Conservation (phyloP, 2,329 filamentous ascomycete species). For the Paracamarosporium sp. region DNA sequence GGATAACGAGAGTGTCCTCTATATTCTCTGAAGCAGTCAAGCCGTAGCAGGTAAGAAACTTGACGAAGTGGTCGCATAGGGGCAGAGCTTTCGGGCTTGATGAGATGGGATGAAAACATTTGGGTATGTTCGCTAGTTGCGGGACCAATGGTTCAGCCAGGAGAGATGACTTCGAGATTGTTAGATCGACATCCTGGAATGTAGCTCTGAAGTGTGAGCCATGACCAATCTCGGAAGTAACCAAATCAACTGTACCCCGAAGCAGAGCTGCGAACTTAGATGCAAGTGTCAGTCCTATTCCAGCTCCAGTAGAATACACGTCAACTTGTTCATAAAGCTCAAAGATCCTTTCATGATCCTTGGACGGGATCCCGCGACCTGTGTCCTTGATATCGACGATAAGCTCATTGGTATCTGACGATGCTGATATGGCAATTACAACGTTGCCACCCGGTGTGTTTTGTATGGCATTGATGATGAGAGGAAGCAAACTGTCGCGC, state of each 20-base stretch:
- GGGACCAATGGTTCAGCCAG: neutral
- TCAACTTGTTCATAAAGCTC: constrained; percentile 53
- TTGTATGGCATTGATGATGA: constrained; percentile 53
- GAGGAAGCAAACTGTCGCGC: constrained; percentile 51
- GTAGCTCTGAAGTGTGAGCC: constrained; percentile 53
- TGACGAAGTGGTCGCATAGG: neutral
- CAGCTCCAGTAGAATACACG: constrained; percentile 47
- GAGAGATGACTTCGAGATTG: neutral
- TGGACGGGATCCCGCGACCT: constrained; percentile 47
- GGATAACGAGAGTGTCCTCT: neutral
- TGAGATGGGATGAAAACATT: neutral
- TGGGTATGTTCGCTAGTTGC: neutral
- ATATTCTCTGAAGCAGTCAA: neutral
- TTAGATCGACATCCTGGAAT: constrained; percentile 17
- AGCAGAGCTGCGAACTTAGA: constrained; percentile 51
- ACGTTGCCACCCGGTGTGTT: constrained; percentile 49
- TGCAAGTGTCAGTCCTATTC: constrained; percentile 53
- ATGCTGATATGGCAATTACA: constrained; percentile 40
- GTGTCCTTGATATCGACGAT: constrained; percentile 53
- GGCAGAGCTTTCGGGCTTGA: neutral
- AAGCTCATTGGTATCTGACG: constrained; percentile 36
- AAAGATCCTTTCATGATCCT: constrained; percentile 51
- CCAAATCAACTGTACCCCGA: constrained; percentile 46
- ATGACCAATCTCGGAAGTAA: constrained; percentile 42
- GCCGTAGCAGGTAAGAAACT: neutral